Base-by-base conservation (phyloP, 768 basidiomycete species). In the Cytidiella melzeri region DNA sequence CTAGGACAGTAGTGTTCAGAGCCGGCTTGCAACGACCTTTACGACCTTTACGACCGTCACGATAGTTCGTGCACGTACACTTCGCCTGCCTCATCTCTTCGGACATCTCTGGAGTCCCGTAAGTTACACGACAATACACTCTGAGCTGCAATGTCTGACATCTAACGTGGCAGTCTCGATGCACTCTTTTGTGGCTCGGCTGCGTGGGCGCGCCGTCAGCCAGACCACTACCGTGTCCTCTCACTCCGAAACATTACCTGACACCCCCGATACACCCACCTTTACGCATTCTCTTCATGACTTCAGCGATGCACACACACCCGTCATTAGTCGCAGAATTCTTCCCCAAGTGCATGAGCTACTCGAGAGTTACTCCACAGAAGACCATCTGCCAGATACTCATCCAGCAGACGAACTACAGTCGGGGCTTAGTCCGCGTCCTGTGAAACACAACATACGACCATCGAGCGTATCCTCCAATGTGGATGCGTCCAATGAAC, bases 141-240 rank as follows among this genome's bases (percentile, higher is more conserved):
- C n/a, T n/a, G n/a, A n/a, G n/a, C n/a, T n/a, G n/a, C n/a, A n/a
- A n/a, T n/a, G n/a, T n/a, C n/a, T n/a, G n/a, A n/a, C n/a, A n/a
- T n/a, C n/a, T n/a, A n/a, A n/a, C n/a, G n/a, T n/a, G n/a, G n/a
- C n/a, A n/a, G n/a, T n/a, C n/a, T n/a, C 27, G 27, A 64, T 64
- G 62, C 51, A 57, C 15, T 61, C 62, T 7, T 50, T 64, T 5
- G 49, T 64, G 11, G 54, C 55, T 41, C 62, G 62, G 25, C 54
- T 64, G 7, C 54, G 60, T 15, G 51, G 47, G 24, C 55, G 60
- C 20, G 56, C 56, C 15, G 39, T 51, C 27, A 62, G 59, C 47
- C 56, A 54, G 24, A 24, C 52, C 15, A 54, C 52, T 7, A 50
- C 48, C 6, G 21, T 25, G 1, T 40, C 48, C 4, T 19, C 43